Conservation (phyloP, 2,329 filamentous ascomycete genomes). For the Macroventuria anomochaeta region DNA sequence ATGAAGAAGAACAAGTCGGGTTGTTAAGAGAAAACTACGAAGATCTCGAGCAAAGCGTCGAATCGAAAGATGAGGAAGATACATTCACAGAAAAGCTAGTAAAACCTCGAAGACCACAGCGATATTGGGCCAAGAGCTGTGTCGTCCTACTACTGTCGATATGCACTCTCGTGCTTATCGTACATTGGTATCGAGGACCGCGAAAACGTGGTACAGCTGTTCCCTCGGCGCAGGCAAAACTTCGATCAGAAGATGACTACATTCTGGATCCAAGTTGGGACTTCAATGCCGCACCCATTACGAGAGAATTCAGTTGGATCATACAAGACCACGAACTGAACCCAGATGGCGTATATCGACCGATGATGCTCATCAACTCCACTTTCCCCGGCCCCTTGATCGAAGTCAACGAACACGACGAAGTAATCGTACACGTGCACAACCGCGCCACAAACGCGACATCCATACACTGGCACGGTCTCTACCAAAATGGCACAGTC, state of each 20-base stretch:
- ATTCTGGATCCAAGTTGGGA: conserved; percentile 65
- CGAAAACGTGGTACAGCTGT: neutral
- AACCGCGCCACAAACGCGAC: conserved; percentile 62
- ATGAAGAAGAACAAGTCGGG: conserved; percentile 30
- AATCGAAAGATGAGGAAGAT: conserved; percentile 1
- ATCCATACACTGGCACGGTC: conserved; percentile 67
- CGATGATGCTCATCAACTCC: conserved; percentile 52
- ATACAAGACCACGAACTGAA: conserved; percentile 65
- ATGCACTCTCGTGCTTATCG: neutral
- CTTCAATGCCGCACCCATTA: conserved; percentile 56
- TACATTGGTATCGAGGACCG: neutral
- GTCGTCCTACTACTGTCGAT: neutral
- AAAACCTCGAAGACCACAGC: neutral
- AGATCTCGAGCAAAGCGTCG: conserved; percentile 4
- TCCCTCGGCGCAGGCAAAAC: conserved; percentile 6
- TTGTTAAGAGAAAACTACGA: conserved; percentile 23
- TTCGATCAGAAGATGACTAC: conserved; percentile 49
- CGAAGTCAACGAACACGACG: conserved; percentile 66
- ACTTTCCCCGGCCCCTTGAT: conserved; percentile 51
- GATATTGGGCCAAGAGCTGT: neutral
- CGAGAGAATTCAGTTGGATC: conserved; percentile 66
- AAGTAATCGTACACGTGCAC: conserved; percentile 68
- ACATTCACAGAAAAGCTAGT: neutral
- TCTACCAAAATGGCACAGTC: conserved; percentile 58
- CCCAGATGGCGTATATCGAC: conserved; percentile 59